These are phyloP conservation scores for Neonectria ditissima DNA, from an alignment of 2,329 filamentous ascomycete genomes.

Conservation along the genomic window DNA sequence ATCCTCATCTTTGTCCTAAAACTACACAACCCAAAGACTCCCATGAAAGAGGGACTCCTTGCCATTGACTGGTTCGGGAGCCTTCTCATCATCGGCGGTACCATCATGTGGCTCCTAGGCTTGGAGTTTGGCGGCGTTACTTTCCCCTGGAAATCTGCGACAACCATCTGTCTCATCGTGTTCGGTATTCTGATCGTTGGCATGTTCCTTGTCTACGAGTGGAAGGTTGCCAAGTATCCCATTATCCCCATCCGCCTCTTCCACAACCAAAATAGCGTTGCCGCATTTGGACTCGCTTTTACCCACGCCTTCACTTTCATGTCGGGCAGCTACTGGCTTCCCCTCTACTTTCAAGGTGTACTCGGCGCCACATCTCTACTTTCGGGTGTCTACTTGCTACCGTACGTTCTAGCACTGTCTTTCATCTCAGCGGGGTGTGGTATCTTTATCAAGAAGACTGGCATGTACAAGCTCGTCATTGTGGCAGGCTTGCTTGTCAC, in stretches of 20 bases:
- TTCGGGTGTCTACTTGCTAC: slow-evolving; percentile 80
- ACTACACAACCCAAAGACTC: slow-evolving; percentile 75
- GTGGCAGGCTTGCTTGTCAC: slow-evolving; percentile 68
- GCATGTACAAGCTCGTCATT: slow-evolving; percentile 73
- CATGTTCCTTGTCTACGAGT: slow-evolving; percentile 80
- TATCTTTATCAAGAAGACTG: slow-evolving; percentile 71
- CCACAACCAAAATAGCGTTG: slow-evolving; percentile 71
- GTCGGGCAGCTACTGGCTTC: slow-evolving; percentile 81
- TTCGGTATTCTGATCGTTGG: slow-evolving; percentile 74
- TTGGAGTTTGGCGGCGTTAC: slow-evolving; percentile 85
- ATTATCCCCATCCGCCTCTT: slow-evolving; percentile 83
- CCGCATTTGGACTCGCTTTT: slow-evolving; percentile 75
- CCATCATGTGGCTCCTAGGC: slow-evolving; percentile 87
- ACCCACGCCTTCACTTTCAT: slow-evolving; percentile 84
- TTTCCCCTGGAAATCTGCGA: slow-evolving; percentile 80
- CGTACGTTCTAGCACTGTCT: slow-evolving; percentile 76
- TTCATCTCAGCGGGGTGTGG: slow-evolving; percentile 69
- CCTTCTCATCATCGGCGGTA: slow-evolving; percentile 76
- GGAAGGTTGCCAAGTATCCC: slow-evolving; percentile 79
- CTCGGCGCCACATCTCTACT: slow-evolving; percentile 75
- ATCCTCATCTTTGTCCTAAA: slow-evolving; percentile 72
- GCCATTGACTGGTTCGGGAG: slow-evolving; percentile 71
- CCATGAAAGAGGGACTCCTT: slow-evolving; percentile 69
- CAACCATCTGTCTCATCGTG: slow-evolving; percentile 81
- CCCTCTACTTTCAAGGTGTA: slow-evolving; percentile 86